These are phyloP conservation scores for Sinapis alba DNA, from an alignment of 441 rosid species.

Conservation along the genomic window DNA sequence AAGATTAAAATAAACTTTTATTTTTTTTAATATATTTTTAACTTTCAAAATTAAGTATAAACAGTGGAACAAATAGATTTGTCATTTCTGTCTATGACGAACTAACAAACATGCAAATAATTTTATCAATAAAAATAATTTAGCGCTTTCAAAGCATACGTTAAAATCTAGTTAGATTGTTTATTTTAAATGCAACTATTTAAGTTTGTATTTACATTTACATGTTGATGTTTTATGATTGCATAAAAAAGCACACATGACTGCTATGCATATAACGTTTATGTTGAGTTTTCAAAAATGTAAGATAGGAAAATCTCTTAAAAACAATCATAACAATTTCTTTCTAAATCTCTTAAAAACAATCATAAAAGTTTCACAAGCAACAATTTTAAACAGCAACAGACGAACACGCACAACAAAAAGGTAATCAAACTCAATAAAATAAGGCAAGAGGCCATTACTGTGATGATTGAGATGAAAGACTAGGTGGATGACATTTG, in stretches of 20 bases:
- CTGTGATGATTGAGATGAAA: not conserved
- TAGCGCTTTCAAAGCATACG: no score
- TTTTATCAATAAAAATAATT: no score
- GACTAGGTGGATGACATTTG: not conserved
- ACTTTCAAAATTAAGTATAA: no score
- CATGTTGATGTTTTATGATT: not conserved
- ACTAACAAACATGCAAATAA: no score
- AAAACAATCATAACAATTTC: not conserved
- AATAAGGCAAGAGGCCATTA: not conserved
- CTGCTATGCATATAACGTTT: not conserved
- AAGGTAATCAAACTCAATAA: not conserved
- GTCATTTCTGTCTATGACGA: no score
- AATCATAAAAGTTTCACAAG: not conserved
- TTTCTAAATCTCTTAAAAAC: not conserved
- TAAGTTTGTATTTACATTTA: not conserved
- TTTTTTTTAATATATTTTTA: no score
- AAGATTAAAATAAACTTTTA: no score
- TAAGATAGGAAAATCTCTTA: not conserved
- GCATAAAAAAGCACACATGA: not conserved
- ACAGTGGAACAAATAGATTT: no score
- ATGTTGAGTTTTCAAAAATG: not conserved
- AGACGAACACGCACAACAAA: not conserved
- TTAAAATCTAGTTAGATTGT: no score
- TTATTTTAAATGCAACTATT: not conserved
- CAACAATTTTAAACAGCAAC: not conserved